These are phyloP conservation scores for Oryza punctata DNA, from an alignment of 176 grass and related monocot genomes.

Conservation along the genomic window DNA sequence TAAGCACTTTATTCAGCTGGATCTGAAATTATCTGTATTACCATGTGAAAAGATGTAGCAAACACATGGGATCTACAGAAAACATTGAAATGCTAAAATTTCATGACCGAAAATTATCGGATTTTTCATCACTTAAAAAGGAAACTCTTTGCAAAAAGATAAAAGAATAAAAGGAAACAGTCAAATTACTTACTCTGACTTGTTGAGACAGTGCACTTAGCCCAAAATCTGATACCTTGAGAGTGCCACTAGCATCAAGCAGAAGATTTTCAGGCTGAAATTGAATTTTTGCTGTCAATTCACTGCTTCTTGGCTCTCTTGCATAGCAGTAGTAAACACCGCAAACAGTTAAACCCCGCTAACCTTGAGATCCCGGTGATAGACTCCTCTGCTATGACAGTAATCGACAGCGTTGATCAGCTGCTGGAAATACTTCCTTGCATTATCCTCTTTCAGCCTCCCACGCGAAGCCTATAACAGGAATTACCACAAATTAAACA, in stretches of 20 bases:
- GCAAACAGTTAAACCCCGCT: not conserved
- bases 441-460: conserved; percentile 90
- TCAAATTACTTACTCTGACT: conserved; percentile 71
- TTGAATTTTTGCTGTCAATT: conserved; percentile 13
- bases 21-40: not conserved
- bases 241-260: conserved; percentile 71
- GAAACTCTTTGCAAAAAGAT: not conserved
- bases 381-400: conserved; percentile 96
- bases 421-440: conserved; percentile 98
- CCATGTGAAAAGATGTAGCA: not conserved
- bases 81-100: not conserved
- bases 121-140: not conserved
- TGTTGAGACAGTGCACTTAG: conserved; percentile 90
- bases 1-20: conserved; percentile 13
- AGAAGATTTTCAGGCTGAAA: conserved; percentile 94
- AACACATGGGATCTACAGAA: not conserved
- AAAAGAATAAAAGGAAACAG: no score
- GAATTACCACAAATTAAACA: not conserved
- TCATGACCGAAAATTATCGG: not conserved
- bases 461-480: conserved; percentile 66
- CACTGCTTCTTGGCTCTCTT: conserved; percentile 5
- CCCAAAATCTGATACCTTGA: conserved; percentile 96
- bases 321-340: not conserved
- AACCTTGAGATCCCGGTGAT: conserved; percentile 94
- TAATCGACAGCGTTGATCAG: conserved; percentile 98